Evolutionary conservation across 306 rosid genomes (phyloP), one percentile per base, ranked within the genome.

Genomic region (Vicia faba): DNA sequence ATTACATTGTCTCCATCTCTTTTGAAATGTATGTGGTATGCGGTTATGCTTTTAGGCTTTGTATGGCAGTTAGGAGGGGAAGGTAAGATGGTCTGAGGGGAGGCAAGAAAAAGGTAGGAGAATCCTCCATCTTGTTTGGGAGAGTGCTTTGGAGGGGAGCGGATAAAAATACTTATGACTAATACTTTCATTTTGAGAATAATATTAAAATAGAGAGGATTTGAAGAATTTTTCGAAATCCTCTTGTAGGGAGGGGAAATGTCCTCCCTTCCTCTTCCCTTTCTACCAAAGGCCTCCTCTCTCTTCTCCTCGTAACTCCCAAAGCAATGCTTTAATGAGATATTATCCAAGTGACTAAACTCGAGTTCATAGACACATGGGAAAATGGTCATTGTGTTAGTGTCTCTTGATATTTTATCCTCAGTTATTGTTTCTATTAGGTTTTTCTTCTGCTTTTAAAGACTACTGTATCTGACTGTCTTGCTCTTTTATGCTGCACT

Each of bases 1-100:
- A 68, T 54, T 68, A 51, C 23, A 39, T 55, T 54, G 60, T 29
- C 68, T 51, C 58, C 31, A 3, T 45, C 6, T 2, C 56, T 39
- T 68, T 73, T 53, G 44, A 69, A 63, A 25, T 33, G 75, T 44
- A 41, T 23, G 5, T 4, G 41, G 19, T 18, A 35, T 12, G 8
- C 6, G 41, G 28, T n/a, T 46, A 31, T 45, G 73, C 54, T 16
- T 51, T 33, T 33, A 15, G 55, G 10, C 55, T 49, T 49, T 49
- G 55, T 49, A 16, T 49, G 55, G 55, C 11, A 18, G 55, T 8
- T 49, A 49, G 55, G 55, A 8, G 55, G 55, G 13, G 25, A 49
- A 3, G 55, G 55, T 43, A 13, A 43, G 49, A 14, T 43, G 18
- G 49, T n/a, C 7, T n/a, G 49, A 44, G 50, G 18, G 49, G 18